Percentiles rank a stretch among this genome's conserved stretches.
Evolutionary conservation across 371 early-diverging fungal genomes (phyloP).

Genomic region (Actinomortierella wolfii): DNA sequence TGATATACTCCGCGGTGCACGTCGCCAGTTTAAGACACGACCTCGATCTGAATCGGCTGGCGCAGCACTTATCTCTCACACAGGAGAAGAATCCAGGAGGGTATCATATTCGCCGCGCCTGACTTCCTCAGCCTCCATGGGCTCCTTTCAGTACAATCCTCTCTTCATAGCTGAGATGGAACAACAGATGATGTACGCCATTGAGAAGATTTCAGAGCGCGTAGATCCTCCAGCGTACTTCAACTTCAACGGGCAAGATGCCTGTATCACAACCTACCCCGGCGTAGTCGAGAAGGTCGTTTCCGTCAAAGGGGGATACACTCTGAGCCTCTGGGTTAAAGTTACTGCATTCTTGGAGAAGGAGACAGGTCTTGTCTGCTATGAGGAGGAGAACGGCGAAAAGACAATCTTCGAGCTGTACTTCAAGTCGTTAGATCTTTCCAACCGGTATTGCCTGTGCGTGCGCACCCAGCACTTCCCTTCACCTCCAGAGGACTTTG

Average conservation of each 20-base stretch:
- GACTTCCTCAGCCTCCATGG: not conserved
- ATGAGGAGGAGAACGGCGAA: conserved; percentile 45
- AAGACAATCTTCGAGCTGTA: conserved; percentile 50
- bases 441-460: conserved; percentile 50
- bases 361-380: conserved; percentile 50
- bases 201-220: conserved; percentile 47
- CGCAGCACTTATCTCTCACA: conserved; percentile 3
- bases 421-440: conserved; percentile 47
- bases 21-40: conserved; percentile 16
- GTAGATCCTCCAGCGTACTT: conserved; percentile 49
- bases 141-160: conserved; percentile 35
- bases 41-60: conserved; percentile 39
- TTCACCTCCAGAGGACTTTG: conserved; percentile 49
- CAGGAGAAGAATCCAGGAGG: conserved; percentile 2
- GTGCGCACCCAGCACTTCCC: conserved; percentile 51
- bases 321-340: conserved; percentile 48
- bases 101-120: too few relatives aligned
- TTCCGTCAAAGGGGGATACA: conserved; percentile 46
- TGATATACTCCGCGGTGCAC: conserved; percentile 9
- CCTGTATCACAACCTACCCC: conserved; percentile 38
- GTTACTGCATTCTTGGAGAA: conserved; percentile 48
- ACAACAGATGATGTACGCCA: conserved; percentile 50
- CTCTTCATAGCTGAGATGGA: conserved; percentile 49
- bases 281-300: conserved; percentile 43
- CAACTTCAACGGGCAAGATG: conserved; percentile 48